Evolutionary conservation across 192 early-diverging fungal species (phyloP).

Genomic region (Chytriomyces sp.): DNA sequence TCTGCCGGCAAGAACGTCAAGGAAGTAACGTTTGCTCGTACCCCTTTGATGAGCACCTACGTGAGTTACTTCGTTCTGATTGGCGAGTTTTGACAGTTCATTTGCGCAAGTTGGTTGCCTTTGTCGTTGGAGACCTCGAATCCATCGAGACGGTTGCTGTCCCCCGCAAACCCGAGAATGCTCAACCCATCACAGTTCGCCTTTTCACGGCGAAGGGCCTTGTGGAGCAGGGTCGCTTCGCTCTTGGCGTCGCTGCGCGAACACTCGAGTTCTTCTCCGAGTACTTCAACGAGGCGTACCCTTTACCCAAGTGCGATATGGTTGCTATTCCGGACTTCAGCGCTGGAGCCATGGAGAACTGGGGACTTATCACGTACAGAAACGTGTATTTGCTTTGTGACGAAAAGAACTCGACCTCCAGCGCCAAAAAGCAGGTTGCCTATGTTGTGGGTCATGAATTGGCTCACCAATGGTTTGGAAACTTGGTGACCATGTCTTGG

Average conservation of each 20-base stretch:
- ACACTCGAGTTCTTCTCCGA: constrained; percentile 85
- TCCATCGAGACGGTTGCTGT: constrained; percentile 80
- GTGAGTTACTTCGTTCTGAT: constrained; percentile 43
- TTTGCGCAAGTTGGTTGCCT: constrained; percentile 69
- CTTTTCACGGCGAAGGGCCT: constrained; percentile 83
- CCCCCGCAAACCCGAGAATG: constrained; percentile 58
- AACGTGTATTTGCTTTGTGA: constrained; percentile 83
- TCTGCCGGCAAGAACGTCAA: constrained; percentile 62
- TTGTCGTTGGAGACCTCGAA: constrained; percentile 89
- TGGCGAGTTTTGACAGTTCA: background rate
- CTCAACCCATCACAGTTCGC: constrained; percentile 76
- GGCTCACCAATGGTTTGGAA: constrained; percentile 79
- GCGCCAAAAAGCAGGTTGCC: constrained; percentile 79
- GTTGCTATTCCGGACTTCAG: constrained; percentile 93
- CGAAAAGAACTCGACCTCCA: constrained; percentile 71
- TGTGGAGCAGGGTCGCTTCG: constrained; percentile 81
- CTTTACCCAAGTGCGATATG: constrained; percentile 74
- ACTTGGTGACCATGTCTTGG: constrained; percentile 96
- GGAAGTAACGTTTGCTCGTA: constrained; percentile 84
- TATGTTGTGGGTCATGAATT: constrained; percentile 92
- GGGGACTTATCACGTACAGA: constrained; percentile 94
- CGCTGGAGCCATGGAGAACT: constrained; percentile 49
- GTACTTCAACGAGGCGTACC: constrained; percentile 84
- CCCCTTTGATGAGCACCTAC: constrained; percentile 95
- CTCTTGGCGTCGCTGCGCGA: constrained; percentile 72